Evolutionary conservation across 2,329 filamentous ascomycete genomes (phyloP).

Genomic region (Hysterium pulicare): DNA sequence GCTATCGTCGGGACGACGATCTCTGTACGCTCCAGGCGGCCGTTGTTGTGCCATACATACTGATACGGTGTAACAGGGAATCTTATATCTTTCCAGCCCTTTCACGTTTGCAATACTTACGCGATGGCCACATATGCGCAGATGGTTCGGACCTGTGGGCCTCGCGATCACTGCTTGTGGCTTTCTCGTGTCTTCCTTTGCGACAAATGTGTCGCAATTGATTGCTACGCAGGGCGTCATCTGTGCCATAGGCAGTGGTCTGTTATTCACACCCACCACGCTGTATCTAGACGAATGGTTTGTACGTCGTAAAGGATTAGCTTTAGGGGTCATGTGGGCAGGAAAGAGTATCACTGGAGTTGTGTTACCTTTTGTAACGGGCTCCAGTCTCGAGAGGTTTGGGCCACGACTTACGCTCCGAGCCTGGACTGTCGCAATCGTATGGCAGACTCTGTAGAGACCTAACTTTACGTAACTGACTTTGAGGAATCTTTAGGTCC

Average conservation of each 20-base stretch:
- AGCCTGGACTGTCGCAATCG: conserved; percentile 35
- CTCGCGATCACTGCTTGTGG: conserved; percentile 30
- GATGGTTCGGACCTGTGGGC: conserved; percentile 29
- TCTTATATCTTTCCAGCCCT: conserved; percentile 2
- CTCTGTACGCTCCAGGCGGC: conserved; percentile 10
- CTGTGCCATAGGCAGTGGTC: conserved; percentile 42
- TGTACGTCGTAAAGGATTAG: conserved; percentile 54
- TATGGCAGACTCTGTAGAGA: conserved; percentile 1
- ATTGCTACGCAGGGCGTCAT: conserved; percentile 42
- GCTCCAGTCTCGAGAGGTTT: conserved; percentile 36
- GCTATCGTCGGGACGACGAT: conserved; percentile 19
- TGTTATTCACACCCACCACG: conserved; percentile 47
- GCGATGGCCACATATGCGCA: conserved; percentile 26
- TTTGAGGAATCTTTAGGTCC: conserved; percentile 18
- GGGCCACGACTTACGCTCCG: conserved; percentile 41
- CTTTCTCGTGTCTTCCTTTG: conserved; percentile 33
- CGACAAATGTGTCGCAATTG: conserved; percentile 33
- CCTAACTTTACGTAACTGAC: not conserved
- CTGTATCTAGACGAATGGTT: conserved; percentile 62
- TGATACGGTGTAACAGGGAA: not conserved
- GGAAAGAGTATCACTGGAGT: conserved; percentile 41
- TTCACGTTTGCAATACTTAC: conserved; percentile 1
- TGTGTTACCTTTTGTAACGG: conserved; percentile 41
- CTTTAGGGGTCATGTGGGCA: conserved; percentile 59
- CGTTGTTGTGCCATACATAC: not conserved